Evolutionary conservation across 179 eudicot genomes (phyloP).

Genomic region (Gypsophila paniculata): DNA sequence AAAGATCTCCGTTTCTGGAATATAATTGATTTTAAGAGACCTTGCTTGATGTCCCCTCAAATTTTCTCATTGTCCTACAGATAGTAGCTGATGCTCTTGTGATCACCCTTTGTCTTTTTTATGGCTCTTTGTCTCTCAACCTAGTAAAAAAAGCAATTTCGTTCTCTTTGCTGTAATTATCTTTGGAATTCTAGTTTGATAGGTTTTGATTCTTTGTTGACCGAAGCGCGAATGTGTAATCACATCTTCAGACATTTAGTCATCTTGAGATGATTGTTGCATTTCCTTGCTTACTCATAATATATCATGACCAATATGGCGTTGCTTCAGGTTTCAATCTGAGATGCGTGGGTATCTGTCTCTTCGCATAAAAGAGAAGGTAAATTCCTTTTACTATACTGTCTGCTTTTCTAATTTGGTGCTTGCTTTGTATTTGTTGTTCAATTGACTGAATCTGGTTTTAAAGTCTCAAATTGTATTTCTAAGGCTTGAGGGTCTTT

Average conservation of each 20-base stretch:
- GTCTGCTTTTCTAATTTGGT: too few relatives aligned
- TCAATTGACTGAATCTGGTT: not conserved
- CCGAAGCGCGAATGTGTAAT: not conserved
- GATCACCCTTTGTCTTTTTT: not conserved
- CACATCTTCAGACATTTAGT: not conserved
- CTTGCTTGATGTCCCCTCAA: not conserved
- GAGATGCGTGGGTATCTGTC: conserved; percentile 66
- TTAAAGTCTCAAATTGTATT: not conserved
- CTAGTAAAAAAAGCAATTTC: not conserved
- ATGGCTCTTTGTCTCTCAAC: conserved; percentile 3
- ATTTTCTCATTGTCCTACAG: not conserved
- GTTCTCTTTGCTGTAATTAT: not conserved
- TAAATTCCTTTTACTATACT: conserved; percentile 17
- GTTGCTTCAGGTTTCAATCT: conserved; percentile 61
- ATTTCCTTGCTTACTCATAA: not conserved
- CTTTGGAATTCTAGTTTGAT: not conserved
- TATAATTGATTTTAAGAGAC: too few relatives aligned
- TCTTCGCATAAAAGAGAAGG: conserved; percentile 51
- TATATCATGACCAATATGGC: not conserved
- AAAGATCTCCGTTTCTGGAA: not conserved
- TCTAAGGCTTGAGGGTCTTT: not conserved
- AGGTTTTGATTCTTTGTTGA: not conserved
- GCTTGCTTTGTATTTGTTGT: not conserved
- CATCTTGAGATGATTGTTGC: not conserved
- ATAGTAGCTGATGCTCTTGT: not conserved